phyloP scores from a whole-genome alignment of 495 filamentous ascomycete species.

The Oidiodendron maius region DNA sequence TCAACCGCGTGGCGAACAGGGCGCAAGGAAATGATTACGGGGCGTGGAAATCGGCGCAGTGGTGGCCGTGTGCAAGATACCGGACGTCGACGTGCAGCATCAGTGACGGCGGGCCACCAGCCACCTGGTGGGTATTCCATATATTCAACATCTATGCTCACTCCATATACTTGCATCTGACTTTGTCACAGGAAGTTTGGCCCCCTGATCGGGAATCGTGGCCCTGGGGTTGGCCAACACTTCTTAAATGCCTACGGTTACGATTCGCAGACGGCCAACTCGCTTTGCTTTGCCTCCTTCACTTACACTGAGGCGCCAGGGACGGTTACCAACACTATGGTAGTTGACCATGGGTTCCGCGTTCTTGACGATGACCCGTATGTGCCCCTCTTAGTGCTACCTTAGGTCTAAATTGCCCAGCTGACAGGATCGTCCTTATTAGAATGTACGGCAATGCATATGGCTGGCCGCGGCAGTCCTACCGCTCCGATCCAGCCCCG shows the following conservation, averaged over 20 bases:
- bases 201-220: neutral
- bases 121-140: no score
- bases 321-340: neutral
- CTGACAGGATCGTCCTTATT: no score
- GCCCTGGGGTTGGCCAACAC: neutral
- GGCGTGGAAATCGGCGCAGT: no score
- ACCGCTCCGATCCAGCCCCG: no score
- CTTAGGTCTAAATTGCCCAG: no score
- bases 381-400: no score
- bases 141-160: no score
- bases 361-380: constrained; percentile 2
- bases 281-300: neutral
- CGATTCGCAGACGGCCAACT: constrained; percentile 4
- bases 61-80: no score
- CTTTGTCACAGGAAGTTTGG: neutral
- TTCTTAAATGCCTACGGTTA: neutral
- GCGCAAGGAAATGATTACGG: constrained; percentile 5
- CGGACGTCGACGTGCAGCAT: no score
- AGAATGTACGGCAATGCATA: no score
- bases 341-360: constrained; percentile 7
- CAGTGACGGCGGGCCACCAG: no score
- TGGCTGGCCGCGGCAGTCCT: no score
- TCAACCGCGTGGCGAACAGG: constrained; percentile 3
- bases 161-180: neutral
- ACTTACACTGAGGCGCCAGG: constrained; percentile 3